phyloP scores from a whole-genome alignment of 129 eudicot genomes.

The Flaveria ramosissima region DNA sequence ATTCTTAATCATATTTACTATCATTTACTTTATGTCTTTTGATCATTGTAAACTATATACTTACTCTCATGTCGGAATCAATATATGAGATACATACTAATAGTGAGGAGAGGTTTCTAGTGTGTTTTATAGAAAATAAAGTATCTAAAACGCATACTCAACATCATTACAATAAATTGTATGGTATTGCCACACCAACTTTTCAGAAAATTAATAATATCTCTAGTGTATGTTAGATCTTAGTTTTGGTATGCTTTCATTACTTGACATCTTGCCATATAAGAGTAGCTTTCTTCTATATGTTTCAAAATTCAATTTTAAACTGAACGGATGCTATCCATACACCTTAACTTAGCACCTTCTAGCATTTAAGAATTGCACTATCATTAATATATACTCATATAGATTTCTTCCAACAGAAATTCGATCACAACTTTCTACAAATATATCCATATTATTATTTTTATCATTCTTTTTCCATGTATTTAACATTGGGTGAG shows the following conservation, averaged over 20 bases:
- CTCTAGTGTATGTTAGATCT: slow-evolving; percentile 9
- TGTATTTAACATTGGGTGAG: not conserved
- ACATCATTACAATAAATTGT: not conserved
- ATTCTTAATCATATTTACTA: not conserved
- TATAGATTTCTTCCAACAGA: not conserved
- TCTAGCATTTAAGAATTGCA: slow-evolving; percentile 7
- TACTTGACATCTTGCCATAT: slow-evolving; percentile 16
- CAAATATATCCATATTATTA: not conserved
- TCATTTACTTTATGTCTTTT: not conserved
- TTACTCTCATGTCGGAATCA: not conserved
- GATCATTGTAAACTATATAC: not conserved
- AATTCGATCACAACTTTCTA: not conserved
- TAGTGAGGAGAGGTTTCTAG: no score
- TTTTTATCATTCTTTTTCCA: not conserved
- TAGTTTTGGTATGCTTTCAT: slow-evolving; percentile 8
- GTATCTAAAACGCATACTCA: not conserved
- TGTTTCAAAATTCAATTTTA: not conserved
- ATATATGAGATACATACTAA: no score
- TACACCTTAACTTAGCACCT: slow-evolving; percentile 27
- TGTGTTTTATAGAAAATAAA: no score
- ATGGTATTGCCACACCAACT: not conserved
- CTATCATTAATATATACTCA: not conserved
- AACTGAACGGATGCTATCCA: slow-evolving; percentile 20
- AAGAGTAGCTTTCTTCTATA: slow-evolving; percentile 8
- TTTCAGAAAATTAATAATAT: not conserved